Evolutionary conservation across 495 filamentous ascomycete species (phyloP), one percentile per base, ranked within the genome.

Genomic region (Cetradonia linearis): DNA sequence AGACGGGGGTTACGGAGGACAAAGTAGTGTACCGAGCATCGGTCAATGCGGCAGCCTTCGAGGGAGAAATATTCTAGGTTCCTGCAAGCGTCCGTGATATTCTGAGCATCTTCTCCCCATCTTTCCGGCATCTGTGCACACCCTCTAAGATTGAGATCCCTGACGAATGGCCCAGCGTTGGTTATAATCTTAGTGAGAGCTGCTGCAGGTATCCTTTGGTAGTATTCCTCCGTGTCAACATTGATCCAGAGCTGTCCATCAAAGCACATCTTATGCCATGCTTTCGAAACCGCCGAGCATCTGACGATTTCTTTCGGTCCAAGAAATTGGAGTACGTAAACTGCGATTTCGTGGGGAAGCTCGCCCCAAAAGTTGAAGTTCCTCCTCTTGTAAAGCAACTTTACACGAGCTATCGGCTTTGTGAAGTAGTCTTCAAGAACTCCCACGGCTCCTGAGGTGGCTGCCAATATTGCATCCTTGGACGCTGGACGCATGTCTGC

Each of bases 231-330:
- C 0, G 89, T 86, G 68, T 97, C 90, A 46, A 97, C 78, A 50
- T 78, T 80, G 0, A 80, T 81, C 93, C 93, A 98, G 20, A 98
- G 74, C 71, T 98, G 93, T 9, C 93, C 93, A 70, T 98, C 93
- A 63, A 89, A 95, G 73, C 92, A 96, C 76, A 90, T 86, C 36
- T 79, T 74, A 70, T 96, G 77, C 79, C 93, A 97, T 18, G 78
- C 69, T 66, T 83, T 89, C 66, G 83, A 90, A n/a, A 95, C 86
- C 16, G 79, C 72, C 6, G 93, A 94, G 52, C 81, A 83, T 56
- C 87, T 83, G 11, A 97, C 81, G 52, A 98, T 82, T 68, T 97
- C 86, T 65, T 83, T 88, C 13, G 92, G 91, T 31, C 74, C 78
- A 31, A 97, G 72, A 66, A 86, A 89, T 5, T 79, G 76, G 59